Percentiles rank a stretch among this genome's conserved stretches.
These are phyloP conservation scores for Voacanga thouarsii DNA, from an alignment of 257 asterid species.

Conservation along the genomic window DNA sequence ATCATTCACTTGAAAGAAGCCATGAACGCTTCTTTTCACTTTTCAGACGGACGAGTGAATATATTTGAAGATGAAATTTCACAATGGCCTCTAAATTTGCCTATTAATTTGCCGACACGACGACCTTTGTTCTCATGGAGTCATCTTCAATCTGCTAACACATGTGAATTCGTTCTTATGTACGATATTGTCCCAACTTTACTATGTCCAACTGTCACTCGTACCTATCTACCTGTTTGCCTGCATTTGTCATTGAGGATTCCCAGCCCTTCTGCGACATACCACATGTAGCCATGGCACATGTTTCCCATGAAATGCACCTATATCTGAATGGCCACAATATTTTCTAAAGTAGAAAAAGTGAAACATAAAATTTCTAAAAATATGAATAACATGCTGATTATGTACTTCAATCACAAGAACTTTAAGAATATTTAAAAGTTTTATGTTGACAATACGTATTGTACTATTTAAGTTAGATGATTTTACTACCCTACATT, in stretches of 20 bases:
- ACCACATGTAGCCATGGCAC: not conserved
- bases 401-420: not conserved
- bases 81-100: not conserved
- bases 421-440: too few species aligned
- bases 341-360: too few species aligned
- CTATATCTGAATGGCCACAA: not conserved
- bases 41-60: not conserved
- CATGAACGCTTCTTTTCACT: too few species aligned
- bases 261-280: not conserved
- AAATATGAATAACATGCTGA: not conserved
- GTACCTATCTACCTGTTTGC: not conserved
- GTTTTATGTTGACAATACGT: too few species aligned
- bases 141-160: not conserved
- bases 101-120: not conserved
- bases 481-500: too few species aligned
- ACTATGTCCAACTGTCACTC: too few species aligned
- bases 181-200: not conserved
- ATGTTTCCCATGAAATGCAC: not conserved
- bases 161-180: not conserved
- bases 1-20: too few species aligned
- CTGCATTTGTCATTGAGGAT: not conserved
- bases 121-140: not conserved
- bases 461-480: too few species aligned
- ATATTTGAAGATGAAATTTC: too few species aligned
- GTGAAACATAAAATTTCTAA: too few species aligned